Base-by-base conservation (phyloP, 139 green algal genomes). In the Tetraselmis chui region DNA sequence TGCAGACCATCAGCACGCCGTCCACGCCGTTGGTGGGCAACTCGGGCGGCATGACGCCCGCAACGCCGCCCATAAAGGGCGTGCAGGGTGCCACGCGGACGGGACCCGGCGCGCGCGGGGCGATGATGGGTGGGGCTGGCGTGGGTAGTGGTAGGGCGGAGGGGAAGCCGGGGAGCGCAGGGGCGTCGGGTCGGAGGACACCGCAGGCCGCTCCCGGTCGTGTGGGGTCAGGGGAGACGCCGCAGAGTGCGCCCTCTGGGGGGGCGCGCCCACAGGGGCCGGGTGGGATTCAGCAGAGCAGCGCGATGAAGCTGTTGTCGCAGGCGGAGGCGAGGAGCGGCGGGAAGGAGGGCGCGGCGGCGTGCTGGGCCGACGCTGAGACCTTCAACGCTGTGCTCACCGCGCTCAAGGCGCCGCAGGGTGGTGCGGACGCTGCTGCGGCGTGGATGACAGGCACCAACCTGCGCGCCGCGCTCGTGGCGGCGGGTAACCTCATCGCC, bases 291-390 rank as follows among this genome's bases (percentile, higher is more conserved):
- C 45, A 67, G 45, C 45, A 67, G 45, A 67, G 45, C 45, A 18
- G 11, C 45, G 45, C 45, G 11, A 67, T 67, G 45, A 67, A 67
- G 45, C 45, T 67, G 45, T 18, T 67, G 11, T 5, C 45, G 45
- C 45, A 67, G 45, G 45, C 45, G 45, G 45, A 67, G 45, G 45
- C 45, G 11, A 67, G 45, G 11, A 67, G 45, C 45, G 45, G 45
- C 45, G 18, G 45, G 11, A 67, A 67, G 45, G 45, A 67, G 45
- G 45, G 45, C 45, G 82, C 85, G 29, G 85, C 79, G 1, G 85
- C 85, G 5, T 84, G 80, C 31, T 45, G 79, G 1, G 82, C 85
- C 18, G 75, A 81, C 26, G 79, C 85, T 23, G 85, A 84, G 79
- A 85, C 80, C 45, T 67, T 67, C 45, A 67, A 67, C 18, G 74